These are phyloP conservation scores for Crithidia acanthocephali DNA, from an alignment of 208 protist genomes.

Conservation along the genomic window DNA sequence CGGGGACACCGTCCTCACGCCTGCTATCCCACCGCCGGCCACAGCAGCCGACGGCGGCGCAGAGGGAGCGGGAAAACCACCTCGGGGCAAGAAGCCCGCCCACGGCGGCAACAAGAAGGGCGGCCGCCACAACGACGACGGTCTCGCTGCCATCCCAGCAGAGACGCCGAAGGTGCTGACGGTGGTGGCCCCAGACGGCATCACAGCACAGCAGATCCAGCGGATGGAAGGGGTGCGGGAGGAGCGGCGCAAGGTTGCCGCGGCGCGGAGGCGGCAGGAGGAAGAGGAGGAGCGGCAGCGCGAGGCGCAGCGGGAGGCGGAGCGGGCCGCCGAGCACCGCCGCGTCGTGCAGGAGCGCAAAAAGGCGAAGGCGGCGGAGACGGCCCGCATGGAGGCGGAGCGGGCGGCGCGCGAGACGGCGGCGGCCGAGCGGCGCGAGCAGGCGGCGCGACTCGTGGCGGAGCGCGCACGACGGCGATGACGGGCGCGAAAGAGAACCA, in stretches of 20 bases:
- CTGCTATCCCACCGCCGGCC: constrained; percentile 8
- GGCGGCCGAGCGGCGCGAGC: constrained; percentile 45
- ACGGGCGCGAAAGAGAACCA: not conserved
- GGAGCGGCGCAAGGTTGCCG: constrained; percentile 49
- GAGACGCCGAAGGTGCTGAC: constrained; percentile 25
- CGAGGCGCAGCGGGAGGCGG: constrained; percentile 57
- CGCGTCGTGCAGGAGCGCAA: constrained; percentile 67
- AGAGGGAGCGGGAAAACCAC: not conserved
- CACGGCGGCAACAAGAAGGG: not conserved
- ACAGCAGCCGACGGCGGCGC: not conserved
- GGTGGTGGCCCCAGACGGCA: constrained; percentile 44
- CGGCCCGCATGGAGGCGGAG: constrained; percentile 37
- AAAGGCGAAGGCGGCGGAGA: constrained; percentile 35
- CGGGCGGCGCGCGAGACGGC: constrained; percentile 32
- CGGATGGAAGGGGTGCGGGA: constrained; percentile 55
- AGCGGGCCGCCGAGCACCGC: constrained; percentile 55
- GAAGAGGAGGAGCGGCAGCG: constrained; percentile 54
- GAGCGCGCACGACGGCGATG: constrained; percentile 34
- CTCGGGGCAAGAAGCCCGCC: not conserved
- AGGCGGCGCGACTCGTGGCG: constrained; percentile 45
- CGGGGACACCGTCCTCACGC: constrained; percentile 27
- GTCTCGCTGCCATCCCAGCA: constrained; percentile 4
- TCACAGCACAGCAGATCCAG: constrained; percentile 46
- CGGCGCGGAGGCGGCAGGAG: constrained; percentile 47
- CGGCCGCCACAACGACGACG: not conserved